These are phyloP conservation scores for Phytopythium chamaehyphon DNA, from an alignment of 352 stramenopile species.

Conservation along the genomic window DNA sequence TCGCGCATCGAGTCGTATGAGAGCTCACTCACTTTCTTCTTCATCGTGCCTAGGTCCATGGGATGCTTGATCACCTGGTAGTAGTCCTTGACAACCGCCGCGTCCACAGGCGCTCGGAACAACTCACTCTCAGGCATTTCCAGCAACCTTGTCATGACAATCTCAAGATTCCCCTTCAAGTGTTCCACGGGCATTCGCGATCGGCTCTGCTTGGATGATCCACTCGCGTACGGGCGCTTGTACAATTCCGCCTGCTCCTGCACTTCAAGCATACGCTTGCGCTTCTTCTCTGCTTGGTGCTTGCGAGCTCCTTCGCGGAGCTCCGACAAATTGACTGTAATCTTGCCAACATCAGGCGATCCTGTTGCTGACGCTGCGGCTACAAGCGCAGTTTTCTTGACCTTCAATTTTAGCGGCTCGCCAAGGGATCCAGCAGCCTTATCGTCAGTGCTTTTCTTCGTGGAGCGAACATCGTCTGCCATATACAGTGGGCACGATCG, in stretches of 20 bases:
- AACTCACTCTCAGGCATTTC: slow-evolving; percentile 79
- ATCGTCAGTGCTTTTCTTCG: slow-evolving; percentile 10
- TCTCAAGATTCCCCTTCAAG: slow-evolving; percentile 57
- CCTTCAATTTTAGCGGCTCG: slow-evolving; percentile 60
- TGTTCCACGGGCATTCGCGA: slow-evolving; percentile 74
- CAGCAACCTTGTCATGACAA: slow-evolving; percentile 61
- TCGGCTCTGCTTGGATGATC: slow-evolving; percentile 65
- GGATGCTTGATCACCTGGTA: slow-evolving; percentile 85
- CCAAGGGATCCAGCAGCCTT: slow-evolving; percentile 13
- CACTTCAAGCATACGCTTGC: slow-evolving; percentile 68
- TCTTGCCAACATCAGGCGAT: slow-evolving; percentile 30
- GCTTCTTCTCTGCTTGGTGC: slow-evolving; percentile 77
- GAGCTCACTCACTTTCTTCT: slow-evolving; percentile 55
- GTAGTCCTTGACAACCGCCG: slow-evolving; percentile 59
- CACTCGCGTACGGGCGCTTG: slow-evolving; percentile 75
- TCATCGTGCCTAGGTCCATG: slow-evolving; percentile 74
- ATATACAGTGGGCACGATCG: slow-evolving; percentile 81
- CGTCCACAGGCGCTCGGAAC: slow-evolving; percentile 68
- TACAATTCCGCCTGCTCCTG: slow-evolving; percentile 77
- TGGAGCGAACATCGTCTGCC: slow-evolving; percentile 36
- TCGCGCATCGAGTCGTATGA: slow-evolving; percentile 81
- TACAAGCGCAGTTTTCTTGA: slow-evolving; percentile 30
- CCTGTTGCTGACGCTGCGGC: neutral
- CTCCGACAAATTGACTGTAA: slow-evolving; percentile 74
- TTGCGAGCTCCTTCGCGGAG: slow-evolving; percentile 71